Evolutionary conservation across 2,329 filamentous ascomycete species (phyloP).

Genomic region (Fusarium solani-melongenae): DNA sequence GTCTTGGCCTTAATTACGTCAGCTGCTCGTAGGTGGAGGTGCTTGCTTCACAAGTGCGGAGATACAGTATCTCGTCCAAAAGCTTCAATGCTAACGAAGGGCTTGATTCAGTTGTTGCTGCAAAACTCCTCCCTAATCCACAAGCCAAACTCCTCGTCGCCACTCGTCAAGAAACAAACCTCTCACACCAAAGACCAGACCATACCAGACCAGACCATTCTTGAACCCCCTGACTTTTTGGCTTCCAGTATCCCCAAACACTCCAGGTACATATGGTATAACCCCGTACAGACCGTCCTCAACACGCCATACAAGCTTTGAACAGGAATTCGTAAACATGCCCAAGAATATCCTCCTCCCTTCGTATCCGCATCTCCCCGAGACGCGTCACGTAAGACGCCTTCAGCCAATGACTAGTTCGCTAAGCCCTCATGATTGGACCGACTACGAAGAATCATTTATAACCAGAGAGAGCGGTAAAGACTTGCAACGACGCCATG

Average conservation of each 20-base stretch:
- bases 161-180: conserved; percentile 27
- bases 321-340: conserved; percentile 1
- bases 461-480: conserved; percentile 11
- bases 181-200: conserved; percentile 22
- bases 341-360: not conserved
- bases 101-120: conserved; percentile 35
- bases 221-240: conserved; percentile 27
- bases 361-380: conserved; percentile 7
- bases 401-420: conserved; percentile 11
- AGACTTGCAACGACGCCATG: conserved; percentile 23
- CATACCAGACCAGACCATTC: conserved; percentile 14
- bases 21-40: conserved; percentile 32
- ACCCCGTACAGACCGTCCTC: conserved; percentile 16
- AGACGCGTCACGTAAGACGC: conserved; percentile 5
- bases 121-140: conserved; percentile 27
- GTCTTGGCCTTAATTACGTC: conserved; percentile 38
- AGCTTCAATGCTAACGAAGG: conserved; percentile 16
- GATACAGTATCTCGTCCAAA: conserved; percentile 9
- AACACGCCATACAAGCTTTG: conserved; percentile 18
- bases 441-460: conserved; percentile 34
- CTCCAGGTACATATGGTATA: conserved; percentile 9
- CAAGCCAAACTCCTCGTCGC: conserved; percentile 40
- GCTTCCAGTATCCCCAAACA: conserved; percentile 15
- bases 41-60: conserved; percentile 18
- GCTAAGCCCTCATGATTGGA: not conserved